A percentile compares a stretch with the other conserved stretches of the same genome.
Conservation (phyloP, 2,329 filamentous ascomycete species). For the Pseudogymnoascus sp. region DNA sequence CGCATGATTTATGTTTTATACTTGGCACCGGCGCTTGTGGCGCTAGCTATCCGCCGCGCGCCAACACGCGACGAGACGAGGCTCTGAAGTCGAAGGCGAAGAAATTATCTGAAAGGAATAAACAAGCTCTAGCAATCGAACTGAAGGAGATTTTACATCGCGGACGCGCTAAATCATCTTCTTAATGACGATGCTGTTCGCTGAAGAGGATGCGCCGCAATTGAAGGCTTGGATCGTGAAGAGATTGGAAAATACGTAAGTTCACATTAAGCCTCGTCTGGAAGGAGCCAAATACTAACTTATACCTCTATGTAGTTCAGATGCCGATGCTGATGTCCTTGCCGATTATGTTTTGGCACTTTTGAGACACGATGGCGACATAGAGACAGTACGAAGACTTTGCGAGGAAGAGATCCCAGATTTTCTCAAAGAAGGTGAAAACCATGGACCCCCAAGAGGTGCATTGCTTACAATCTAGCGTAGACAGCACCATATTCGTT, state of each 20-base stretch:
- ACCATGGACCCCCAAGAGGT: neutral
- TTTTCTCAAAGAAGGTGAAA: conserved; percentile 59
- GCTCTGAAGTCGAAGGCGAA: conserved; percentile 3
- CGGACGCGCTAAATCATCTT: neutral
- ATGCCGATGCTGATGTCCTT: conserved; percentile 72
- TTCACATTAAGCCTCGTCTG: conserved; percentile 14
- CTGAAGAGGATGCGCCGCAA: conserved; percentile 50
- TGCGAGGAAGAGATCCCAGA: conserved; percentile 67
- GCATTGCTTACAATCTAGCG: neutral
- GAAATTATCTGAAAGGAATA: neutral
- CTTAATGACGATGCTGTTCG: conserved; percentile 46
- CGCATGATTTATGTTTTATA: neutral
- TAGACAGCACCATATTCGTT: conserved; percentile 55
- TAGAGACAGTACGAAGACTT: conserved; percentile 54
- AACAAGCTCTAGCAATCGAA: neutral
- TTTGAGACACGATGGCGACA: conserved; percentile 58
- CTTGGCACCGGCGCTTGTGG: neutral
- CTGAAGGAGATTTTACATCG: neutral
- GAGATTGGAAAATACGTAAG: conserved; percentile 66
- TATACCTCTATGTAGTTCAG: conserved; percentile 45
- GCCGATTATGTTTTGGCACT: conserved; percentile 79
- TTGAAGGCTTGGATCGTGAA: conserved; percentile 73
- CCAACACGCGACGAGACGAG: conserved; percentile 5
- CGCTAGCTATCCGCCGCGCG: conserved; percentile 1
- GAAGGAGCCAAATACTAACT: conserved; percentile 12